Evolutionary conservation across 495 filamentous ascomycete species (phyloP).

Genomic region (Penicillium turbatum): DNA sequence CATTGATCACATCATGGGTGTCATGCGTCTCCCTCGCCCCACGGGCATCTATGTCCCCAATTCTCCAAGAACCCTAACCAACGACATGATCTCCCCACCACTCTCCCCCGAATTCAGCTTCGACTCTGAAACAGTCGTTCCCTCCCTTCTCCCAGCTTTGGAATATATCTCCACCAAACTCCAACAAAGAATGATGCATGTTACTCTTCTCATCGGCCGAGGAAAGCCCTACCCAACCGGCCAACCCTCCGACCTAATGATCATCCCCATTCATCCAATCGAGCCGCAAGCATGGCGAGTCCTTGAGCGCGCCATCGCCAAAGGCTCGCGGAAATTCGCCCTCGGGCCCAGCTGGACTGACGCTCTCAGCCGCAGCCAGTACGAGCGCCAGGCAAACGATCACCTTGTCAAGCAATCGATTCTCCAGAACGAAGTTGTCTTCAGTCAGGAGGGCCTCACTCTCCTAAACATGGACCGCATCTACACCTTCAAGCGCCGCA

Average conservation of each 20-base stretch:
- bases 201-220: conserved; percentile 46
- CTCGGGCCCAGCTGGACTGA: conserved; percentile 44
- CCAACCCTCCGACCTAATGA: conserved; percentile 39
- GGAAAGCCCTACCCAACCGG: conserved; percentile 44
- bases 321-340: conserved; percentile 41
- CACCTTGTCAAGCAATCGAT: conserved; percentile 63
- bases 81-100: conserved; percentile 44
- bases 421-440: conserved; percentile 63
- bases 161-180: conserved; percentile 49
- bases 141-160: conserved; percentile 43
- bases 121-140: conserved; percentile 39
- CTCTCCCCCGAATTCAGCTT: conserved; percentile 43
- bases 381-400: conserved; percentile 37
- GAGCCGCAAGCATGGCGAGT: conserved; percentile 34
- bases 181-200: conserved; percentile 42
- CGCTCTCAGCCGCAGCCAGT: conserved; percentile 33
- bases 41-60: conserved; percentile 38
- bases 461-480: conserved; percentile 65
- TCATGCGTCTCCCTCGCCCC: conserved; percentile 42
- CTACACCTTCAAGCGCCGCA: conserved; percentile 66
- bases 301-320: conserved; percentile 39
- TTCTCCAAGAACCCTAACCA: conserved; percentile 36
- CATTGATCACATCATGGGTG: conserved; percentile 32
- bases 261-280: conserved; percentile 44
- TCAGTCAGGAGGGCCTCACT: conserved; percentile 64